These are phyloP conservation scores for Paraleonurus japonicus DNA, from an alignment of 257 asterid species.

Conservation along the genomic window DNA sequence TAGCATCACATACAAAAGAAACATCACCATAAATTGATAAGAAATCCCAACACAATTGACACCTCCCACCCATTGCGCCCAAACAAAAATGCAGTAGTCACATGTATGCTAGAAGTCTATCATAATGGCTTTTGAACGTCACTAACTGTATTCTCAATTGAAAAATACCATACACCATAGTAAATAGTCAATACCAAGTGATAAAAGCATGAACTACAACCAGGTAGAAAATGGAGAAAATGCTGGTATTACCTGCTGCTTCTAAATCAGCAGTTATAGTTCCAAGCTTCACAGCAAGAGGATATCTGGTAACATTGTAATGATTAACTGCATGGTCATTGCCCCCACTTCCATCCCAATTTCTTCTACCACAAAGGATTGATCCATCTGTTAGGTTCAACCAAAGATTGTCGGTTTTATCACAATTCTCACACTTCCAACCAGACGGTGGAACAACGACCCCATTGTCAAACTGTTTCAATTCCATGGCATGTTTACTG, in stretches of 20 bases:
- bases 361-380: constrained; percentile 85
- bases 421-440: constrained; percentile 93
- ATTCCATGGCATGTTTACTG: constrained; percentile 78
- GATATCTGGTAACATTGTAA: constrained; percentile 59
- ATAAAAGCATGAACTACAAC: constrained; percentile 10
- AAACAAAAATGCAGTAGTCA: not conserved
- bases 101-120: not conserved
- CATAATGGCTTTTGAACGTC: constrained; percentile 12
- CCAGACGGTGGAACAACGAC: constrained; percentile 84
- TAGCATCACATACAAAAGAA: not conserved
- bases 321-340: constrained; percentile 92
- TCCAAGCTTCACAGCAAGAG: constrained; percentile 99
- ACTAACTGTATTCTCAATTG: constrained; percentile 10
- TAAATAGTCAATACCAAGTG: not conserved
- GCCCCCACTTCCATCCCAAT: constrained; percentile 98
- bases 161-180: not conserved
- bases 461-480: constrained; percentile 85
- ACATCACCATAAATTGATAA: not conserved
- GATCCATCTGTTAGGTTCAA: constrained; percentile 90
- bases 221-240: constrained; percentile 23
- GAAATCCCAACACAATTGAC: not conserved
- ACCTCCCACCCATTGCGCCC: not conserved
- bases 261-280: constrained; percentile 92
- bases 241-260: constrained; percentile 75
- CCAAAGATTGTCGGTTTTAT: constrained; percentile 96